Base-by-base conservation (phyloP, 768 basidiomycete species). In the Lanmaoa pseudosensibilis region DNA sequence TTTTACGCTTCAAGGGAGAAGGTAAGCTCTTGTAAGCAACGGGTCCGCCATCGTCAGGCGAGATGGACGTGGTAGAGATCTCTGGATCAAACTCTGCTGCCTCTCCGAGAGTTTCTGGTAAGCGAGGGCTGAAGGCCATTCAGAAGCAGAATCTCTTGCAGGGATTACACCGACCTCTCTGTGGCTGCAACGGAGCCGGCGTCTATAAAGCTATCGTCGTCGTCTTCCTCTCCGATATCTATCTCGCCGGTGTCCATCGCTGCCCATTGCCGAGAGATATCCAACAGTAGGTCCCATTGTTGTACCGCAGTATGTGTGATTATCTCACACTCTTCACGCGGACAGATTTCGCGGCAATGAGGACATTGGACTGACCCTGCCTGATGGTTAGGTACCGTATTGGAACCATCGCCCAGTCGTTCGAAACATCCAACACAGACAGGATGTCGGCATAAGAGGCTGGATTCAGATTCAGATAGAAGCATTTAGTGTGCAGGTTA, bases 1-100 rank as follows among this genome's bases (percentile, higher is more conserved):
- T 60, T 63, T 69, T 43, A 34, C 60, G 63, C 52, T 65, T 61
- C 49, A 52, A 52, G 44, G 65, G 59, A n/a, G 65, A 67, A 46
- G 68, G 37, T 41, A 69, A 48, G 39, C 19, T 63, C 43, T 52
- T 44, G 54, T 65, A 69, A 52, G 57, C 45, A 45, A 55, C 46
- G 51, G 39, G 15, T 33, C 36, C 21, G 3, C 25, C 46, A 45
- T 62, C 44, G 13, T 58, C 15, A 10, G 36, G 48, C 38, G 46
- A 30, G 23, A 54, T 16, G 49, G 50, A 38, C 18, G 8, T 16
- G 12, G 44, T 5, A 37, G 38, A 30, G 41, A 12, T 19, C 21
- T 56, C 56, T 43, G 45, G 41, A 25, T 56, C 58, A 51, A 40
- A 50, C 50, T 54, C 55, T 19, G 7, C 48, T 37, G 5, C 32